These are phyloP conservation scores for Zygnema cylindricum DNA, from an alignment of 139 green algal genomes.

Conservation along the genomic window DNA sequence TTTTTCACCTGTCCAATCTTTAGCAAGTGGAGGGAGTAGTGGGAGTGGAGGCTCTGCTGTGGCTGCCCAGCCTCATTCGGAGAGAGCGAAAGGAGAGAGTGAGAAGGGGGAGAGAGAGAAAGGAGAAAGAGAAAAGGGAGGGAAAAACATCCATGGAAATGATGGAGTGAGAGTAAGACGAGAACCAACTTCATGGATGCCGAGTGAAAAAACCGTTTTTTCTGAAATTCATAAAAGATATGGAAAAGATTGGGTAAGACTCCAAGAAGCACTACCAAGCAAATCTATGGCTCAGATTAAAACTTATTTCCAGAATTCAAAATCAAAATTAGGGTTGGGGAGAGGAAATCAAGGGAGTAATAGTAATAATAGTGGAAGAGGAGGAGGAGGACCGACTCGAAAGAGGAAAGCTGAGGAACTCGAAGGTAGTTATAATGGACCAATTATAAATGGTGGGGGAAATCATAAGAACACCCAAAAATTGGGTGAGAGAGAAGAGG, in stretches of 20 bases:
- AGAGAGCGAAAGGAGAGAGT: background rate
- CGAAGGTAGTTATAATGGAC: no score
- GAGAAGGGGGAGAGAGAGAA: background rate
- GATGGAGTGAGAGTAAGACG: background rate
- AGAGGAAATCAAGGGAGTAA: background rate
- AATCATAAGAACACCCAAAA: no score
- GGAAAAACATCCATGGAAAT: background rate
- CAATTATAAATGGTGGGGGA: no score
- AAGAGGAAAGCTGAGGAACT: background rate
- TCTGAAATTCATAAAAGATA: constrained; percentile 49
- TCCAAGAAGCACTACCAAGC: constrained; percentile 70
- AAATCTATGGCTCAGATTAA: constrained; percentile 79
- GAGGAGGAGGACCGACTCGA: background rate
- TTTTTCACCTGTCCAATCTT: background rate
- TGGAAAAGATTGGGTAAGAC: constrained; percentile 72
- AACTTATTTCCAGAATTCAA: constrained; percentile 85
- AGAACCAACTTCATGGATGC: constrained; percentile 7
- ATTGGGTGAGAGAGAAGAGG: no score
- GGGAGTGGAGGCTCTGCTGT: constrained; percentile 2
- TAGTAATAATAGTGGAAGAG: background rate
- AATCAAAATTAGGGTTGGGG: constrained; percentile 66
- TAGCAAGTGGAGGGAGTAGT: background rate
- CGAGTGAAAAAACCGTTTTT: constrained; percentile 13
- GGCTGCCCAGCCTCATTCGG: background rate
- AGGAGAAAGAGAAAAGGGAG: background rate